These are phyloP conservation scores for Pseudocercospora cruenta DNA, from an alignment of 2,329 filamentous ascomycete species.

Conservation along the genomic window DNA sequence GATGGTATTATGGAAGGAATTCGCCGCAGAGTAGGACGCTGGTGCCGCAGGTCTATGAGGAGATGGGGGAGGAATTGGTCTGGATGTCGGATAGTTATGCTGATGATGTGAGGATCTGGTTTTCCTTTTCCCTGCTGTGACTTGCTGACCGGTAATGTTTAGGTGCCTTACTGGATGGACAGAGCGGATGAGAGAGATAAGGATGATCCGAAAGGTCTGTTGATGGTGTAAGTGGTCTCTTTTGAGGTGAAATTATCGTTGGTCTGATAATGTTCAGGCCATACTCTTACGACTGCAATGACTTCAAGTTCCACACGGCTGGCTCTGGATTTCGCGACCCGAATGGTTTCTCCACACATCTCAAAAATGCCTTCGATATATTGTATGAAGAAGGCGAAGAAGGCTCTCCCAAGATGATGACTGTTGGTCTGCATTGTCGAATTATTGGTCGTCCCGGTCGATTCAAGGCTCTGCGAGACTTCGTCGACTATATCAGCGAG, in stretches of 20 bases:
- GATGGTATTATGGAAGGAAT: slow-evolving; percentile 56
- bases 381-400: slow-evolving; percentile 57
- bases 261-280: slow-evolving; percentile 8
- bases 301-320: slow-evolving; percentile 51
- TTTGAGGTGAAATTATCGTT: neutral
- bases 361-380: slow-evolving; percentile 59
- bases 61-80: slow-evolving; percentile 56
- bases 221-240: slow-evolving; percentile 48
- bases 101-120: slow-evolving; percentile 46
- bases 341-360: slow-evolving; percentile 49
- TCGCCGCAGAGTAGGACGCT: slow-evolving; percentile 52
- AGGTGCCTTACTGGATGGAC: slow-evolving; percentile 59
- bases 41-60: slow-evolving; percentile 56
- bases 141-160: neutral
- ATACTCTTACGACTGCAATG: slow-evolving; percentile 57
- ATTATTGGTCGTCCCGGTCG: slow-evolving; percentile 59
- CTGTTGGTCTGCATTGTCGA: slow-evolving; percentile 58
- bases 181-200: slow-evolving; percentile 50
- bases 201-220: slow-evolving; percentile 49
- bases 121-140: neutral
- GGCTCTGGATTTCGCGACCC: slow-evolving; percentile 53
- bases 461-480: slow-evolving; percentile 55
- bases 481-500: slow-evolving; percentile 56
- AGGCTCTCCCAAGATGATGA: slow-evolving; percentile 62
- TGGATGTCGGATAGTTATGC: slow-evolving; percentile 59